Evolutionary conservation across 2,329 filamentous ascomycete species (phyloP).

Genomic region (Rhynchosporium secalis): DNA sequence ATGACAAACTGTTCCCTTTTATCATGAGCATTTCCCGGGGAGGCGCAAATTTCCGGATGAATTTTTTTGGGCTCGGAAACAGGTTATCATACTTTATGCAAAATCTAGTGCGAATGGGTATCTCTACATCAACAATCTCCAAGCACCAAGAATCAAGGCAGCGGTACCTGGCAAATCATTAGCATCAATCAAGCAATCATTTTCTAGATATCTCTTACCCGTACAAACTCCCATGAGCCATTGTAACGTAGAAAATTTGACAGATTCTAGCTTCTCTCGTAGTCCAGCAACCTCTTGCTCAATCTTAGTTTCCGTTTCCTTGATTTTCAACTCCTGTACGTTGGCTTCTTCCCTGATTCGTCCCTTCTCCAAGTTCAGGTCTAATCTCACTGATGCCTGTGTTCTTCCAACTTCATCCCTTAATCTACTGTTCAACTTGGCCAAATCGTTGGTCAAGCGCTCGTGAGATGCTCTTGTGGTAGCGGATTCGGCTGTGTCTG

Average conservation of each 20-base stretch:
- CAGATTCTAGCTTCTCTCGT: constrained; percentile 88
- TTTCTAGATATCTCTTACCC: constrained; percentile 41
- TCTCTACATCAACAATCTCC: constrained; percentile 65
- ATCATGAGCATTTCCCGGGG: no score
- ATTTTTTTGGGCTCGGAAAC: not conserved
- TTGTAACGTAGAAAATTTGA: constrained; percentile 97
- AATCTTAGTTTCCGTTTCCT: constrained; percentile 97
- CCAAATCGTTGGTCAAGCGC: constrained; percentile 88
- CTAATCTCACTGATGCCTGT: constrained; percentile 86
- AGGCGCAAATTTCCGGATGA: no score
- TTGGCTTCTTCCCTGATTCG: constrained; percentile 95
- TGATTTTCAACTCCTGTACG: constrained; percentile 94
- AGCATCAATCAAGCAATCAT: constrained; percentile 16
- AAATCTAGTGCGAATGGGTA: constrained; percentile 2
- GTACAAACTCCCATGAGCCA: constrained; percentile 90
- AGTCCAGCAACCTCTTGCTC: constrained; percentile 94
- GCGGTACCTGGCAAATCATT: constrained; percentile 48
- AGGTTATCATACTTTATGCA: not conserved
- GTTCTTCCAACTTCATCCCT: constrained; percentile 93
- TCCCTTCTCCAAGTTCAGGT: constrained; percentile 95
- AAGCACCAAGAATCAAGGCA: constrained; percentile 67
- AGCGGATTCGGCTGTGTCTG: constrained; percentile 87
- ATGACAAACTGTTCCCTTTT: no score
- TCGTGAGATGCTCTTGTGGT: constrained; percentile 89
- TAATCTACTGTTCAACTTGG: constrained; percentile 85